phyloP scores from a whole-genome alignment of 371 early-diverging fungal genomes.

The Rhizopus sp. region DNA sequence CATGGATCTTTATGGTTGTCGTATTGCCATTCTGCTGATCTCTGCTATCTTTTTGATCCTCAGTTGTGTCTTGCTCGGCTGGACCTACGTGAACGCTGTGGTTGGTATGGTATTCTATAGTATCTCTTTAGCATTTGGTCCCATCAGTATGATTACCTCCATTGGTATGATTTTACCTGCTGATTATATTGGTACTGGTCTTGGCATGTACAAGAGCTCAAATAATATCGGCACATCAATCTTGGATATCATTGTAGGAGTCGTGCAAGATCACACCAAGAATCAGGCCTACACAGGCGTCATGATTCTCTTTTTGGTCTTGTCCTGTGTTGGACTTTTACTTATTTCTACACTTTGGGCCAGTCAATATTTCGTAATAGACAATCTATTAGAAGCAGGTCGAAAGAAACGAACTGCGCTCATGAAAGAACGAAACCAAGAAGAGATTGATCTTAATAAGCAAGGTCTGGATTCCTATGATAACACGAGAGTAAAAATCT shows the following conservation, averaged over 20 bases:
- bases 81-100: constrained; percentile 46
- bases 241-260: constrained; percentile 64
- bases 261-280: constrained; percentile 55
- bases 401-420: constrained; percentile 21
- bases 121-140: constrained; percentile 66
- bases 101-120: constrained; percentile 67
- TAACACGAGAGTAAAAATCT: constrained; percentile 8
- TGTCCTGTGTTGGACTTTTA: constrained; percentile 27
- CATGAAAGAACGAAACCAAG: constrained; percentile 32
- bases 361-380: constrained; percentile 20
- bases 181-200: constrained; percentile 63
- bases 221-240: constrained; percentile 66
- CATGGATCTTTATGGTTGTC: constrained; percentile 55
- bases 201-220: constrained; percentile 66
- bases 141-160: constrained; percentile 64
- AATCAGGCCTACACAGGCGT: constrained; percentile 52
- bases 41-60: constrained; percentile 34
- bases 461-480: constrained; percentile 28
- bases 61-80: constrained; percentile 27
- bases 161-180: constrained; percentile 62
- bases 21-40: constrained; percentile 22
- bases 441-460: constrained; percentile 21
- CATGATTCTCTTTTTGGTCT: constrained; percentile 51
- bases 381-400: constrained; percentile 27
- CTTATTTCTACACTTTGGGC: constrained; percentile 21